Conservation (phyloP, 805 yeast genomes). For the Ogataea populi-albae region DNA sequence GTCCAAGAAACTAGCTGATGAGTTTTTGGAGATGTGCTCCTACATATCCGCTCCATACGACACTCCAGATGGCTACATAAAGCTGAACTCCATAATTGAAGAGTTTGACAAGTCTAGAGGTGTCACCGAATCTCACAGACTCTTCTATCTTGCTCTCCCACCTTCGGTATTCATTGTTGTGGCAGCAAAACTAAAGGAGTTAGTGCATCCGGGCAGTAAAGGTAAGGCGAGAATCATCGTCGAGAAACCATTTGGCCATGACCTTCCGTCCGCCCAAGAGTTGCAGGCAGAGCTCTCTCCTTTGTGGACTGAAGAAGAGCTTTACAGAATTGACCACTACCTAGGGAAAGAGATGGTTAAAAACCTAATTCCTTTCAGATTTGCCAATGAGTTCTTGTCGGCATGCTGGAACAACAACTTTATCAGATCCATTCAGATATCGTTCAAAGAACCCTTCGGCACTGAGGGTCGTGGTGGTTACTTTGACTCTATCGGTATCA, state of each 20-base stretch:
- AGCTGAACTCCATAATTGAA: constrained; percentile 53
- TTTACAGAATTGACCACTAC: constrained; percentile 95
- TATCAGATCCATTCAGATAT: constrained; percentile 77
- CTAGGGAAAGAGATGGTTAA: constrained; percentile 98
- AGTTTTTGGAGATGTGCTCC: constrained; percentile 61
- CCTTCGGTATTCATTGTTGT: constrained; percentile 87
- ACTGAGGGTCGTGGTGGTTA: constrained; percentile 99
- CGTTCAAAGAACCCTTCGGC: constrained; percentile 97
- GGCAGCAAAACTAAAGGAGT: constrained; percentile 65
- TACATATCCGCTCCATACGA: constrained; percentile 84
- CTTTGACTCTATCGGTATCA: constrained; percentile 91
- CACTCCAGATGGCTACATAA: constrained; percentile 65
- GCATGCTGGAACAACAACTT: constrained; percentile 87
- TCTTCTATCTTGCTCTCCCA: constrained; percentile 92
- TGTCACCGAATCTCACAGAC: constrained; percentile 61
- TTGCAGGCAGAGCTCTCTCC: constrained; percentile 80
- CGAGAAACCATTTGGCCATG: constrained; percentile 97
- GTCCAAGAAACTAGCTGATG: constrained; percentile 43
- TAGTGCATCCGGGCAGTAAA: constrained; percentile 57
- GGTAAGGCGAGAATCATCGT: constrained; percentile 82
- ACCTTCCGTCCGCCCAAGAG: constrained; percentile 71
- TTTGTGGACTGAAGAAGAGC: constrained; percentile 83
- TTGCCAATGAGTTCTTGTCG: constrained; percentile 82
- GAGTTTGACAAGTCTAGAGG: constrained; percentile 51
- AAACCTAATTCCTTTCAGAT: constrained; percentile 83